Evolutionary conservation across 2,329 filamentous ascomycete genomes (phyloP).

Genomic region (Fusarium pseudoanthophilum): DNA sequence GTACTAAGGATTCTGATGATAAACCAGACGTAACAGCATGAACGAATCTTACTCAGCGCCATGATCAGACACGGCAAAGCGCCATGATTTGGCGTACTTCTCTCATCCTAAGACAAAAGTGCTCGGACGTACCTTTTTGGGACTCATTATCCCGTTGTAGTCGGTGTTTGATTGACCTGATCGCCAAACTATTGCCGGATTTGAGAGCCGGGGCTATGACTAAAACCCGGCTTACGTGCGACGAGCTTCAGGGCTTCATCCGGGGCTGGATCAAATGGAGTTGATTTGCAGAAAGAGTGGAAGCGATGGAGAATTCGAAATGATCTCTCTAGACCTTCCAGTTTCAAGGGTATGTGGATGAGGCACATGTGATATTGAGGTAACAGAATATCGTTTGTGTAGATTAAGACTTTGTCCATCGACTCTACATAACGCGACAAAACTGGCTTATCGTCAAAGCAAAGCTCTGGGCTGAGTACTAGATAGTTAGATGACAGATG

Average conservation of each 20-base stretch:
- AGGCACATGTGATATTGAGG: neutral
- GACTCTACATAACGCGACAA: neutral
- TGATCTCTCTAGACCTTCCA: accelerated
- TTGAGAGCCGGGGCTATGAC: neutral
- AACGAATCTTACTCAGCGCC: conserved; percentile 1
- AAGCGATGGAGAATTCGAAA: accelerated
- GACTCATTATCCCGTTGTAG: too few species aligned
- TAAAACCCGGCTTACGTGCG: neutral
- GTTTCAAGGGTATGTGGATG: accelerated
- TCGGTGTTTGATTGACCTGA: neutral
- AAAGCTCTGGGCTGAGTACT: too few species aligned
- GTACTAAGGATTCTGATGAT: neutral
- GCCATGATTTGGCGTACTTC: neutral
- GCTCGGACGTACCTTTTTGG: neutral
- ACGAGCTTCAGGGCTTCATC: neutral
- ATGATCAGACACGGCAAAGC: neutral
- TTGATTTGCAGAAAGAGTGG: neutral
- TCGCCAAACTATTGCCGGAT: neutral
- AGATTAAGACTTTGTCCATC: neutral
- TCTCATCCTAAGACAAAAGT: neutral
- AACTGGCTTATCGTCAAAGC: neutral
- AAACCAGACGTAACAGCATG: neutral
- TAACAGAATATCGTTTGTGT: neutral
- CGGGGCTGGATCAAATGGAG: neutral
- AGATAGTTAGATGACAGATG: neutral